These are phyloP conservation scores for Fusarium sp. DNA, from an alignment of 2,329 filamentous ascomycete genomes.

Conservation along the genomic window DNA sequence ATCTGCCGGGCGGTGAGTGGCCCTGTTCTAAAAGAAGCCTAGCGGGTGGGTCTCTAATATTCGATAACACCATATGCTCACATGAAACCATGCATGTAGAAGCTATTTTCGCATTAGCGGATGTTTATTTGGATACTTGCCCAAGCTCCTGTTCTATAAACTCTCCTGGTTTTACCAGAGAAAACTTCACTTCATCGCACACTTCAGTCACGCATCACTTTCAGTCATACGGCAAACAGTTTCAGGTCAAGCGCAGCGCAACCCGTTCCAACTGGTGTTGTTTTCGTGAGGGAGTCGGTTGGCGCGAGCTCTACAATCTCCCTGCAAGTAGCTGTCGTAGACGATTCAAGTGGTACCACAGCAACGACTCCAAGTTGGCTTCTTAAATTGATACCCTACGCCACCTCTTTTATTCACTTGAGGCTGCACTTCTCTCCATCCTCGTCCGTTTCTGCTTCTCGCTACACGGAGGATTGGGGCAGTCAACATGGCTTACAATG, in stretches of 20 bases:
- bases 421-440: not conserved
- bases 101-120: slow-evolving; percentile 30
- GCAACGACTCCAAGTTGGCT: slow-evolving; percentile 35
- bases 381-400: slow-evolving; percentile 35
- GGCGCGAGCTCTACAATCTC: slow-evolving; percentile 33
- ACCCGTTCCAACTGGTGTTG: slow-evolving; percentile 7
- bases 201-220: slow-evolving; percentile 30
- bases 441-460: not conserved
- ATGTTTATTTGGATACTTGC: slow-evolving; percentile 37
- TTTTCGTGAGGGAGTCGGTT: slow-evolving; percentile 17
- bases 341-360: slow-evolving; percentile 42
- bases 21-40: slow-evolving; percentile 7
- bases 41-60: slow-evolving; percentile 22
- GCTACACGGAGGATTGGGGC: not conserved
- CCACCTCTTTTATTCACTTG: slow-evolving; percentile 9
- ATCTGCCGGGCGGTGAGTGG: slow-evolving; percentile 52
- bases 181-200: slow-evolving; percentile 35
- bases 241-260: slow-evolving; percentile 14
- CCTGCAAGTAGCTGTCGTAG: slow-evolving; percentile 45
- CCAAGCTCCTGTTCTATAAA: slow-evolving; percentile 37
- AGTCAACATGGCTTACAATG: slow-evolving; percentile 85
- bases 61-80: slow-evolving; percentile 31
- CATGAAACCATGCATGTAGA: slow-evolving; percentile 37
- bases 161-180: slow-evolving; percentile 38
- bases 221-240: slow-evolving; percentile 22